Evolutionary conservation across 2,329 filamentous ascomycete genomes (phyloP), one percentile per base, ranked within the genome.

Genomic region (Aspergillus sp.): DNA sequence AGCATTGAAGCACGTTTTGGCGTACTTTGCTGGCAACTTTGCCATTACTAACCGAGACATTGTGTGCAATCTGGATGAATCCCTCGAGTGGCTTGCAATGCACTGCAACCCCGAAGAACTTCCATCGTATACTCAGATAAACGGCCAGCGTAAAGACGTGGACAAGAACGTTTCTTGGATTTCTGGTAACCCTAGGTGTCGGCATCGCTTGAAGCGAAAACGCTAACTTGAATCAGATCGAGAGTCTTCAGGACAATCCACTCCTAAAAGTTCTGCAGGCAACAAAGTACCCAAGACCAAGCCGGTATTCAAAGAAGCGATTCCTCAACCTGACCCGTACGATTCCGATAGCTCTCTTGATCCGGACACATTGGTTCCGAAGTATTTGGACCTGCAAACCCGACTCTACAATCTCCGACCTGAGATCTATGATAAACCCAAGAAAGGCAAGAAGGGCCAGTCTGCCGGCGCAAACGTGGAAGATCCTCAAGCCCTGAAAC

Each of bases 81-180:
- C 90, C 25, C 73, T 99, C 19, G 91, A 97, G 66, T 96, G 92
- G 91, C 82, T 98, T 54, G 90, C 91, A n/a, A 80, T 90, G 63
- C 85, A 95, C 70, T 90, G 88, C 66, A 77, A 82, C 14, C 77
- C 81, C 61, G 83, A 87, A 1, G 88, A 93, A 65, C 80, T 93
- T 37, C 89, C 89, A 6, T 82, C 86, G 47, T 96, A 95, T 71
- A 86, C 89, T 19, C 81, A 79, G 56, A 66, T 66, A 51, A 69
- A 64, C 47, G 49, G 64, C 35, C 68, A 68, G 17, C 66, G 64
- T 55, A 72, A 69, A 61, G 67, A 70, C 25, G 58, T 62, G 17
- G 73, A 76, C 44, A 65, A 58, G 54, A 63, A 68, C 43, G 67
- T 67, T 27, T 75, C 73, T 46, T 76, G 71, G 68, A 74, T 76